These are phyloP conservation scores for Cyclaneusma minus DNA, from an alignment of 2,329 filamentous ascomycete species.

Conservation along the genomic window DNA sequence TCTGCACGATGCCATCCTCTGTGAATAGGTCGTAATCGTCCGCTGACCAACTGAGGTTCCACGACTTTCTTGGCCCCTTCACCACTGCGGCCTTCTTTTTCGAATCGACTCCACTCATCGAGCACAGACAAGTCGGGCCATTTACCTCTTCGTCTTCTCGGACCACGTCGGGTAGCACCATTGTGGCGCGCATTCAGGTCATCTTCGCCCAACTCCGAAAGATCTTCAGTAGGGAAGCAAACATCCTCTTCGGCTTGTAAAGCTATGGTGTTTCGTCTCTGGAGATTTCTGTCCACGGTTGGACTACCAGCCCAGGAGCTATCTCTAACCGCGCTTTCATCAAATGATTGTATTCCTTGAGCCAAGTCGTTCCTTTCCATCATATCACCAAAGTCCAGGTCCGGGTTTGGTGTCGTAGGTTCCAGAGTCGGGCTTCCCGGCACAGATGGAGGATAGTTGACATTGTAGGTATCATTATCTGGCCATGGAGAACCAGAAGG, in stretches of 20 bases:
- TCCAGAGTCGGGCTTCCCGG: conserved; percentile 43
- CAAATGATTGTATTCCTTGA: conserved; percentile 9
- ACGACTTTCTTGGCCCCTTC: conserved; percentile 82
- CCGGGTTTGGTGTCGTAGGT: conserved; percentile 27
- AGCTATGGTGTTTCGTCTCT: conserved; percentile 39
- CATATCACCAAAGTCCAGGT: conserved; percentile 49
- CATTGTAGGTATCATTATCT: conserved; percentile 38
- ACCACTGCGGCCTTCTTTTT: conserved; percentile 77
- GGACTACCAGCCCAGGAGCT: neutral
- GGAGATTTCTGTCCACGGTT: conserved; percentile 8
- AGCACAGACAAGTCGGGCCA: conserved; percentile 80
- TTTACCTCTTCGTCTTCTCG: conserved; percentile 43
- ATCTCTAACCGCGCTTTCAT: conserved; percentile 9
- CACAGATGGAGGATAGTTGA: conserved; percentile 56
- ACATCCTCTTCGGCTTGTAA: conserved; percentile 71
- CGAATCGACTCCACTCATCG: conserved; percentile 79
- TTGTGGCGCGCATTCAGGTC: conserved; percentile 39
- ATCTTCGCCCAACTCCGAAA: conserved; percentile 72
- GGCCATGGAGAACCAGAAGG: conserved; percentile 8
- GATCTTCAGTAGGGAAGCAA: conserved; percentile 68
- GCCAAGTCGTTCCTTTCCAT: conserved; percentile 54
- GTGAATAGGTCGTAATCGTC: conserved; percentile 67
- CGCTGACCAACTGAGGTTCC: conserved; percentile 84
- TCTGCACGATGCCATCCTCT: conserved; percentile 74
- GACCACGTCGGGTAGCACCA: conserved; percentile 17